Conservation (phyloP, 805 yeast genomes). For the Dipodascopsis uninucleata region DNA sequence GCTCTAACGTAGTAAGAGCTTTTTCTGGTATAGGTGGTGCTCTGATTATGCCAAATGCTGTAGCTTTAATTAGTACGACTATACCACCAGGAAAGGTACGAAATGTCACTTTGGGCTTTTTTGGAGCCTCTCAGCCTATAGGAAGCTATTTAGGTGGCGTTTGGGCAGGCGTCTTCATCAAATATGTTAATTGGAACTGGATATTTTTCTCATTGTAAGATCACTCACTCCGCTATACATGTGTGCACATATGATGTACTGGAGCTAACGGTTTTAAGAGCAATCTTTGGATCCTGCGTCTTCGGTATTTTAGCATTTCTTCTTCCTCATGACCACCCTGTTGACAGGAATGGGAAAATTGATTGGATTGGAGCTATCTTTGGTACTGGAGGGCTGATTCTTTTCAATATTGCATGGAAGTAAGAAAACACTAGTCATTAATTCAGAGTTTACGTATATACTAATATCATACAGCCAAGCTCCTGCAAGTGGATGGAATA, state of each 20-base stretch:
- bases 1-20: neutral
- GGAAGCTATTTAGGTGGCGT: neutral
- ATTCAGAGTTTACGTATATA: neutral
- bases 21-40: neutral
- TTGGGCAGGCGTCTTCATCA: neutral
- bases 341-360: neutral
- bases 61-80: neutral
- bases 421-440: neutral
- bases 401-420: constrained; percentile 1
- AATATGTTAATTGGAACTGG: neutral
- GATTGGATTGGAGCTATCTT: neutral
- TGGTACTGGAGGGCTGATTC: constrained; percentile 1
- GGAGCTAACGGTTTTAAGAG: neutral
- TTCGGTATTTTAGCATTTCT: neutral
- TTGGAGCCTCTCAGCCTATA: constrained; percentile 1
- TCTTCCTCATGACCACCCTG: constrained; percentile 1
- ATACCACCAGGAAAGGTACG: neutral
- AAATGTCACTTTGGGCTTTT: neutral
- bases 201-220: neutral
- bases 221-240: neutral
- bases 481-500: neutral
- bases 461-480: neutral
- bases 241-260: neutral
- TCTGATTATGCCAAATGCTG: constrained; percentile 1
- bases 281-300: neutral